Evolutionary conservation across 176 grass and related monocot species (phyloP), one percentile per base, ranked within the genome.

Genomic region (Carex kokanica): DNA sequence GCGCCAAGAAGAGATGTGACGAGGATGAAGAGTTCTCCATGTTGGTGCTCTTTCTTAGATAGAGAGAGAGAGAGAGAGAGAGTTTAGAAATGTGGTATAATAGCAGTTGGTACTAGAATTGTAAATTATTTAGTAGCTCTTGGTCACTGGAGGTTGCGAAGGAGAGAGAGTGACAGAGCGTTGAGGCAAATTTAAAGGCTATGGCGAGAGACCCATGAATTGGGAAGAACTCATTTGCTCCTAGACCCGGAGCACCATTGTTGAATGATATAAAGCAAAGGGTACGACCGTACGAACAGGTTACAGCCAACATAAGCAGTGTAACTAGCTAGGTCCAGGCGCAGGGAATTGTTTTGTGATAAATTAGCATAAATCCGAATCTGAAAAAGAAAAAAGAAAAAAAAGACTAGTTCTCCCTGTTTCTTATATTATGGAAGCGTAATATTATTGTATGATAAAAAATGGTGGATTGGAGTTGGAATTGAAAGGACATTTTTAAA

Each of bases 21-120:
- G 34, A 74, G 45, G 36, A 53, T 51, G 80, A 67, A 82, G 80
- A 52, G 61, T 27, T 52, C 41, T 54, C 62, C 80, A 82, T 82
- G 34, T 64, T 24, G 38, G 18, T 80, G 78, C 32, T 59, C 45
- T 49, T 49, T 11, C 9, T 10, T 49, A 49, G 45, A 47, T 47
- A 56, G 21, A 58, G 17, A 79, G 23, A 13, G 21, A 59, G 29
- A 80, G 25, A 59, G 52, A 61, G 36, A 82, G 21, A 54, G 61
- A 64, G 7, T 43, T 60, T 17, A 64, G 77, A 67, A 23, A 64
- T 62, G 23, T n/a, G 34, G 58, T 52, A 63, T n/a, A 13, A 18
- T 82, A 27, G 80, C 31, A 65, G 8, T 24, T 51, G 41, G 38
- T 51, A 52, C 9, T 16, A 36, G 16, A 51, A 82, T 70, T 66